These are phyloP conservation scores for Exophiala oligosperma DNA, from an alignment of 2,329 filamentous ascomycete species.

Conservation along the genomic window DNA sequence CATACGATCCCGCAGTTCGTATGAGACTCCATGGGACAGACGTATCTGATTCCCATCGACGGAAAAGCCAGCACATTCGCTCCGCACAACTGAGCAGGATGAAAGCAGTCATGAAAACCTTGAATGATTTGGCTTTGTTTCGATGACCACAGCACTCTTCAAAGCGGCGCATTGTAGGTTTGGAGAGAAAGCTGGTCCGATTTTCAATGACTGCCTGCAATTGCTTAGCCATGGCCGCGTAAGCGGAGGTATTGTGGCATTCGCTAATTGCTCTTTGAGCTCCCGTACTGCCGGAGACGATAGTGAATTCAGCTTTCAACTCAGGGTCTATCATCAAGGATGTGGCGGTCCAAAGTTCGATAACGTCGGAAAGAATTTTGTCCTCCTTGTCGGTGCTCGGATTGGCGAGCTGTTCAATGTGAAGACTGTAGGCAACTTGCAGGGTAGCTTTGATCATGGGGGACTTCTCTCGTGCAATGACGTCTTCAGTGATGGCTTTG, in stretches of 20 bases:
- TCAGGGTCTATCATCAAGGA: constrained; percentile 47
- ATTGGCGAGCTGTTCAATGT: constrained; percentile 3
- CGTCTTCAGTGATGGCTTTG: constrained; percentile 38
- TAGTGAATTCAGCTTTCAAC: constrained; percentile 51
- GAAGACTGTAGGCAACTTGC: constrained; percentile 5
- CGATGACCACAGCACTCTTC: constrained; percentile 58
- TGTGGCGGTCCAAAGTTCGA: constrained; percentile 60
- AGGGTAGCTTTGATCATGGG: constrained; percentile 42
- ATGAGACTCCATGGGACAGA: constrained; percentile 54
- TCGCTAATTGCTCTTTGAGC: constrained; percentile 34
- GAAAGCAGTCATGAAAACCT: constrained; percentile 61
- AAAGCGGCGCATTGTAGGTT: constrained; percentile 59
- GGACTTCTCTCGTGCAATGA: constrained; percentile 48
- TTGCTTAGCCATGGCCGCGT: constrained; percentile 54
- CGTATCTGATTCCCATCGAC: constrained; percentile 49
- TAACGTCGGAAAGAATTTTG: constrained; percentile 49
- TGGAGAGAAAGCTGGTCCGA: constrained; percentile 53
- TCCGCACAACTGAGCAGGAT: constrained; percentile 61
- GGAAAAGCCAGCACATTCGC: constrained; percentile 60
- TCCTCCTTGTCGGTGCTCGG: constrained; percentile 35
- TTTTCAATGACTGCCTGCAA: constrained; percentile 57
- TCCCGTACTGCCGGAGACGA: constrained; percentile 43
- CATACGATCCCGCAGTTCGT: constrained; percentile 52
- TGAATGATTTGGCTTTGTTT: constrained; percentile 57
- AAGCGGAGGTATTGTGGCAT: constrained; percentile 43